Evolutionary conservation across 306 rosid species (phyloP), one percentile per base, ranked within the genome.

Genomic region (Cyclanthera cordifolia): DNA sequence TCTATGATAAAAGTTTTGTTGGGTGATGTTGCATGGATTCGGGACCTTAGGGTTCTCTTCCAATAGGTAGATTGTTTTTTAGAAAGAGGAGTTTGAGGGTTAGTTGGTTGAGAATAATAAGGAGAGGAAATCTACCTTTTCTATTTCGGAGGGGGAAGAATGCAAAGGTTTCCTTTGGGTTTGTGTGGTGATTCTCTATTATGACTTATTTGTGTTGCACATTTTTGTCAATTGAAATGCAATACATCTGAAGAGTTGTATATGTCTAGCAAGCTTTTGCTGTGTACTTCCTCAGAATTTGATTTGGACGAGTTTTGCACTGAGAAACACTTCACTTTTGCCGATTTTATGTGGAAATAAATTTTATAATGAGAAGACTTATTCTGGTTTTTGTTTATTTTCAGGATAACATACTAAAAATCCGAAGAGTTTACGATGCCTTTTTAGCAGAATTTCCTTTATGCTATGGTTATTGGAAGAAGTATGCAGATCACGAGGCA

Each of bases 381-480:
- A 51, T 19, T 46, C 16, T 7, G 48, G 16, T 19, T 50, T 70
- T 59, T 14, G 46, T 16, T 59, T 59, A 28, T 67, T 76, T 88
- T 82, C 90, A 94, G 99, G 82, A 78, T 71, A 88, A 94, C 85
- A 79, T 93, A 46, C 47, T 82, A 87, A 90, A 86, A 85, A 82
- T 94, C 30, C 83, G 87, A 47, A 88, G 88, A 83, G 96, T 90
- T 77, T 94, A 90, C 79, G 99, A 94, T 81, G 81, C 96, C 53
- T 94, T 94, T 85, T 77, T 94, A 68, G 96, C 84, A 1, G 99
- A 94, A 70, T 94, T 94, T 79, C 99, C 99, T 11, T 70, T 94
- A 81, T 94, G 99, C 79, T 94, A 88, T 74, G 99, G 99, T 49
- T 94, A 94, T 75, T 94, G 99, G 99, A 94, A 94, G 88, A 94